Evolutionary conservation across 805 yeast species (phyloP).

Genomic region (Yamadazyma sp.): DNA sequence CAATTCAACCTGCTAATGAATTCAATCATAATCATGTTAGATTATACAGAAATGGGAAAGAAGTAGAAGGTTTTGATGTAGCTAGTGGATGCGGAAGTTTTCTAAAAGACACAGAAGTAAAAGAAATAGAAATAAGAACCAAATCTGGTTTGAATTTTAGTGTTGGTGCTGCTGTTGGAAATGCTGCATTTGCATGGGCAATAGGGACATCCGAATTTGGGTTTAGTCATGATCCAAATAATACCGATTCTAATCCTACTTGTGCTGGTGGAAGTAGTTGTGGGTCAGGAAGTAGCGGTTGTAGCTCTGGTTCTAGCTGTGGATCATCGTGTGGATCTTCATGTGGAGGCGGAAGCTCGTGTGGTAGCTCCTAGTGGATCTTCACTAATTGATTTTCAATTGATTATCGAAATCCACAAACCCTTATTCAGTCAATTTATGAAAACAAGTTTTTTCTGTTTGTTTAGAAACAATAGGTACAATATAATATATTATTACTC

Average conservation of each 20-base stretch:
- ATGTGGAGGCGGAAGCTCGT: neutral
- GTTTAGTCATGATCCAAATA: neutral
- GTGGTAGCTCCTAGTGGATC: neutral
- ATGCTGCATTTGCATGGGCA: neutral
- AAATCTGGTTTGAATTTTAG: too few relatives aligned
- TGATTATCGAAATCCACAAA: too few relatives aligned
- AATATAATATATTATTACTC: too few relatives aligned
- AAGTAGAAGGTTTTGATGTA: neutral
- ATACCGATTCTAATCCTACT: neutral
- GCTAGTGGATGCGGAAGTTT: slow-evolving; percentile 5
- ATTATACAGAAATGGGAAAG: slow-evolving; percentile 1
- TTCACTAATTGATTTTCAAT: too few relatives aligned
- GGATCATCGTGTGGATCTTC: neutral
- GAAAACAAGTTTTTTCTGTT: too few relatives aligned
- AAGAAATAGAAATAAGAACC: too few relatives aligned
- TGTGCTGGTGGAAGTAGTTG: neutral
- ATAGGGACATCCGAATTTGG: neutral
- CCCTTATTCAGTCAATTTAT: too few relatives aligned
- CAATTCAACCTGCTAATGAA: neutral
- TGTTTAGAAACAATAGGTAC: too few relatives aligned
- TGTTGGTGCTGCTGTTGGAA: too few relatives aligned
- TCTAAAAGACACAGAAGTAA: too few relatives aligned
- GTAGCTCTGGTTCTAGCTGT: neutral
- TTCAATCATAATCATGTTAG: neutral
- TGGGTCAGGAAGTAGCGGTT: neutral